Conservation (phyloP, 2,329 filamentous ascomycete species). For the Paraphoma sp. region DNA sequence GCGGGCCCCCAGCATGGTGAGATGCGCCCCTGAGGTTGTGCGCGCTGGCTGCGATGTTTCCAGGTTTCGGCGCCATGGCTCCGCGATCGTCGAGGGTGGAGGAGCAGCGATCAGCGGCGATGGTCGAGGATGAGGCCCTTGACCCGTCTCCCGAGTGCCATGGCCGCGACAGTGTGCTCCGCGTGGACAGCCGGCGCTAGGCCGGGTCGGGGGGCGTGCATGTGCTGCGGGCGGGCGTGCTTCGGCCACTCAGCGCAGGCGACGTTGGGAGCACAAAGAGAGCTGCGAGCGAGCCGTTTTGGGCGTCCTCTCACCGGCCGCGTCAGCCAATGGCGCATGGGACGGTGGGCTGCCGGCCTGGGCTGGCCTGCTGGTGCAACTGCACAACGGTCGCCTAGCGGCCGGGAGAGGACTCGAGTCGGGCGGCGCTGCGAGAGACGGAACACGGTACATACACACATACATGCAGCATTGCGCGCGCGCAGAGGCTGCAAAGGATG, state of each 20-base stretch:
- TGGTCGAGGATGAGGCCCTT: constrained; percentile 22
- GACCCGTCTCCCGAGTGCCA: constrained; percentile 34
- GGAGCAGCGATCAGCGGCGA: constrained; percentile 34
- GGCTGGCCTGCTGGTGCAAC: constrained; percentile 25
- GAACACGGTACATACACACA: background rate
- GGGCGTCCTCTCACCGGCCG: constrained; percentile 32
- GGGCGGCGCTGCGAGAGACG: constrained; percentile 1
- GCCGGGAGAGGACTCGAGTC: constrained; percentile 27
- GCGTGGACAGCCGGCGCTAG: constrained; percentile 35
- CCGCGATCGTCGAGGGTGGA: constrained; percentile 24
- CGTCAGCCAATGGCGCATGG: constrained; percentile 19
- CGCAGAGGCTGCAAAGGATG: background rate
- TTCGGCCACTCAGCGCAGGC: constrained; percentile 30
- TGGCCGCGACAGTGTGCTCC: constrained; percentile 28
- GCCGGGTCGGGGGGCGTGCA: constrained; percentile 12
- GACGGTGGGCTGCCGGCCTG: constrained; percentile 28
- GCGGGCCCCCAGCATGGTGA: constrained; percentile 1
- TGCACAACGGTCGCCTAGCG: constrained; percentile 46
- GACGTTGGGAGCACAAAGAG: constrained; percentile 26
- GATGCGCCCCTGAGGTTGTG: constrained; percentile 16
- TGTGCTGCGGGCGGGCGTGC: constrained; percentile 18
- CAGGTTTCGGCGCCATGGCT: constrained; percentile 30
- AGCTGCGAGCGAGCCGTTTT: constrained; percentile 33
- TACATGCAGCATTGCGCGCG: constrained; percentile 21
- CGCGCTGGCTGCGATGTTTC: constrained; percentile 1